Evolutionary conservation across 2,329 filamentous ascomycete species (phyloP).

Genomic region (Cyanodermella asteris): DNA sequence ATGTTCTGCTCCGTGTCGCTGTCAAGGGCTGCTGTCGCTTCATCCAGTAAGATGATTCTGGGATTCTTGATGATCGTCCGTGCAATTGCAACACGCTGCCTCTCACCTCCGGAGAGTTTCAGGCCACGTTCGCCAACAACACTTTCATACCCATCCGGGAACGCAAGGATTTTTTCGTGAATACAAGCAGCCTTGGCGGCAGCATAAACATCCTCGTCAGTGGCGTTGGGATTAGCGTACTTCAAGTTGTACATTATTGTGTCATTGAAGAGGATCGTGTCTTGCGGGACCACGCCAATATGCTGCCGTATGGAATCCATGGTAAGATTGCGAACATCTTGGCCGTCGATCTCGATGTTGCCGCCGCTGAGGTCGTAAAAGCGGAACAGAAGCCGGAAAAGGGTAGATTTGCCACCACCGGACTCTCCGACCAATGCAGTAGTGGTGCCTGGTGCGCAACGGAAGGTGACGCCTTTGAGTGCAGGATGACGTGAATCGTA

Average conservation of each 20-base stretch:
- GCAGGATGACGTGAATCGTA: conserved; percentile 78
- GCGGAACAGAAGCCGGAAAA: conserved; percentile 87
- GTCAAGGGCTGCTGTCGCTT: conserved; percentile 79
- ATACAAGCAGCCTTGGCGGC: conserved; percentile 77
- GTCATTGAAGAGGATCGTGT: conserved; percentile 89
- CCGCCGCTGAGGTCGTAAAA: conserved; percentile 79
- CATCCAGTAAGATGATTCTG: conserved; percentile 77
- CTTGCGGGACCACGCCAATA: conserved; percentile 92
- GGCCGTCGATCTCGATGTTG: conserved; percentile 62
- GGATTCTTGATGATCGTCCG: conserved; percentile 84
- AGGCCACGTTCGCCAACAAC: conserved; percentile 81
- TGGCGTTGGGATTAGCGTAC: conserved; percentile 64
- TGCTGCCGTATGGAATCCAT: conserved; percentile 82
- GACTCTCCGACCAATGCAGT: conserved; percentile 94
- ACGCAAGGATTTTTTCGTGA: conserved; percentile 74
- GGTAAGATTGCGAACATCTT: conserved; percentile 64
- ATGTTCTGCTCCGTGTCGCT: conserved; percentile 87
- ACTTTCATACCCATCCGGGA: conserved; percentile 72
- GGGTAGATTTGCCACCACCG: conserved; percentile 87
- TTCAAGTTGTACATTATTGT: conserved; percentile 84
- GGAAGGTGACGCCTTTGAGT: conserved; percentile 62
- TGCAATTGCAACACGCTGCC: conserved; percentile 82
- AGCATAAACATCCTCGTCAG: conserved; percentile 58
- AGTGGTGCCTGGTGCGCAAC: conserved; percentile 71
- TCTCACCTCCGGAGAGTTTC: conserved; percentile 72